Evolutionary conservation across 2,329 filamentous ascomycete species (phyloP).

Genomic region (Leptographium radiaticola): DNA sequence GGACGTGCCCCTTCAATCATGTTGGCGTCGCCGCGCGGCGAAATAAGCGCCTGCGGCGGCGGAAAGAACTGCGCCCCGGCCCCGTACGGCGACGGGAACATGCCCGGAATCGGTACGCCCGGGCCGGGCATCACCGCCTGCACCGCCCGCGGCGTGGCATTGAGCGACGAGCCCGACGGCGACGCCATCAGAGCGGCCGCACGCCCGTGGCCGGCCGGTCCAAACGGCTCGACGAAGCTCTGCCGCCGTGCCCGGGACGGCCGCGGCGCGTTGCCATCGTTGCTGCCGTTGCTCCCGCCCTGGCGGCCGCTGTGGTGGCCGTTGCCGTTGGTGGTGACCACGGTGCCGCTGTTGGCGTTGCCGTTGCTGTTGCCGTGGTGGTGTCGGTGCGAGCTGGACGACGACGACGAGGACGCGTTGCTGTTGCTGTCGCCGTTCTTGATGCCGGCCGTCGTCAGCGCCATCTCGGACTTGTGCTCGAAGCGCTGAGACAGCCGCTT

Average conservation of each 20-base stretch:
- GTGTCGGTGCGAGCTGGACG: slow-evolving; percentile 3
- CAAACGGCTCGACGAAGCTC: slow-evolving; percentile 17
- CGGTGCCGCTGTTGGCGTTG: not conserved
- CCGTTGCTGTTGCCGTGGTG: slow-evolving; percentile 1
- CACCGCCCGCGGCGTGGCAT: not conserved
- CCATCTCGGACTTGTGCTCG: slow-evolving; percentile 4
- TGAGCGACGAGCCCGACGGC: not conserved
- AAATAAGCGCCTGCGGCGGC: not conserved
- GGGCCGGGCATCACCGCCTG: not conserved
- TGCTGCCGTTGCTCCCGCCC: not conserved
- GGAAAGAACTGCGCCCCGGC: not conserved
- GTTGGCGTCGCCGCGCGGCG: slow-evolving; percentile 1
- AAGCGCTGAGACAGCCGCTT: slow-evolving; percentile 20
- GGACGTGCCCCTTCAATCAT: not conserved
- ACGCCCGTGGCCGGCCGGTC: slow-evolving; percentile 12
- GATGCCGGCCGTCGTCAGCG: not conserved
- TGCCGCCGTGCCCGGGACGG: slow-evolving; percentile 11
- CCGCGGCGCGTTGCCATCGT: slow-evolving; percentile 4
- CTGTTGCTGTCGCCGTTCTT: not conserved
- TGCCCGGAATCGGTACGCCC: not conserved
- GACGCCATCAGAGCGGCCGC: not conserved
- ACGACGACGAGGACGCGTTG: slow-evolving; percentile 2
- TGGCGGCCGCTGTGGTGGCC: slow-evolving; percentile 1
- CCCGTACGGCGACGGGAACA: not conserved
- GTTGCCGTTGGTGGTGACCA: not conserved